phyloP scores from a whole-genome alignment of 192 early-diverging fungal species.

The Dissophora globulifera region DNA sequence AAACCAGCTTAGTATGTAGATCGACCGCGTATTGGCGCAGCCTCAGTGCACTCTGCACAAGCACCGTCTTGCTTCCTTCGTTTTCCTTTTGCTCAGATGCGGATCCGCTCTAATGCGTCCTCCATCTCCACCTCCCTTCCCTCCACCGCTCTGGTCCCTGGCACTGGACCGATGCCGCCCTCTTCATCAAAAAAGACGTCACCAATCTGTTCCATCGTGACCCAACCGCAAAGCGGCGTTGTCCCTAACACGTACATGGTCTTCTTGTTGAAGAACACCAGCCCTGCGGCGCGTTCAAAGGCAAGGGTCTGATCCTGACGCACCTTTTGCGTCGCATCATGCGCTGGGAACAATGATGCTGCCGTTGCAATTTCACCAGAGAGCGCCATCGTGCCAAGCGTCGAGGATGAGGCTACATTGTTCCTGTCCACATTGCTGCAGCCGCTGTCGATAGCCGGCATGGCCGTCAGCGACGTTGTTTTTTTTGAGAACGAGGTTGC shows the following conservation, averaged over 20 bases:
- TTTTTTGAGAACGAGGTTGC: conserved; percentile 1
- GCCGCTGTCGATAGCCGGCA: not conserved
- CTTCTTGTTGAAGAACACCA: conserved; percentile 64
- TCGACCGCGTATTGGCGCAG: no score
- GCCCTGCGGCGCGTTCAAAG: conserved; percentile 55
- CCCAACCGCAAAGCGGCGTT: conserved; percentile 68
- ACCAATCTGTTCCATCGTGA: conserved; percentile 53
- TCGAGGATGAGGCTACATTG: no score
- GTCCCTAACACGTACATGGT: conserved; percentile 64
- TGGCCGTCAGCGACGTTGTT: not conserved
- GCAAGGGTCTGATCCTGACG: conserved; percentile 35
- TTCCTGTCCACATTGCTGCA: not conserved
- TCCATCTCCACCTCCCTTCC: conserved; percentile 51
- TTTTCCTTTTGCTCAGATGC: conserved; percentile 11
- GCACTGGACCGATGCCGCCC: conserved; percentile 45
- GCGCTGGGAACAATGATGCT: conserved; percentile 42
- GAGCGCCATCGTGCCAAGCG: conserved; percentile 39
- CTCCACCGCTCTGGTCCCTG: conserved; percentile 43
- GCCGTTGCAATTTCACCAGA: conserved; percentile 48
- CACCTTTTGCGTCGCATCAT: conserved; percentile 27
- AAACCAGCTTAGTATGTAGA: no score
- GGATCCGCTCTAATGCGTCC: conserved; percentile 44
- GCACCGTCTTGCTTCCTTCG: not conserved
- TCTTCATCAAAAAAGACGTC: conserved; percentile 55
- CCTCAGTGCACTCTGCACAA: no score